Evolutionary conservation across 2,329 filamentous ascomycete species (phyloP).

Genomic region (Albifimbria verrucaria): DNA sequence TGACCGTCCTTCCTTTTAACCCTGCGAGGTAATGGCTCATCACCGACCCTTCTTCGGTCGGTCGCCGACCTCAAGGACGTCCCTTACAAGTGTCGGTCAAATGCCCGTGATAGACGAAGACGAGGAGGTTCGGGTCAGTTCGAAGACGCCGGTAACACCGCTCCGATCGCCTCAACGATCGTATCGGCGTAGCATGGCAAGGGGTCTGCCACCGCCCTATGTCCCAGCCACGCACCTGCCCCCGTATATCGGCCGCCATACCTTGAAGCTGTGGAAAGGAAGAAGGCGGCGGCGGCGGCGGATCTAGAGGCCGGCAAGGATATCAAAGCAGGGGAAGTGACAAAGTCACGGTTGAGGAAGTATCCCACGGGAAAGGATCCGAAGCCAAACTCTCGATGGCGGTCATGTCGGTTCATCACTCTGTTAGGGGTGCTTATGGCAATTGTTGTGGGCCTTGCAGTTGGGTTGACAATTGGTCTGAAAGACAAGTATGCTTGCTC

Average conservation of each 20-base stretch:
- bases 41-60: conserved; percentile 7
- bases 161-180: conserved; percentile 27
- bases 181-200: conserved; percentile 16
- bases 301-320: neutral
- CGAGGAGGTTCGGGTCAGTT: conserved; percentile 17
- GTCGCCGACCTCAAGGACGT: conserved; percentile 18
- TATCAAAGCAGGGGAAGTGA: too few relatives aligned
- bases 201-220: conserved; percentile 21
- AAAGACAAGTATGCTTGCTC: conserved; percentile 31
- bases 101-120: conserved; percentile 37
- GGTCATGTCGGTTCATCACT: conserved; percentile 31
- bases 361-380: neutral
- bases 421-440: conserved; percentile 24
- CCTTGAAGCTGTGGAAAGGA: neutral
- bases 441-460: conserved; percentile 32
- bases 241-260: conserved; percentile 6
- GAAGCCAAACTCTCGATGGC: neutral
- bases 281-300: neutral
- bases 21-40: neutral
- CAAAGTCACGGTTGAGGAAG: neutral
- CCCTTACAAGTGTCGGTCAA: conserved; percentile 21
- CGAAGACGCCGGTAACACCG: conserved; percentile 16
- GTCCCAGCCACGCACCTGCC: conserved; percentile 14
- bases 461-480: conserved; percentile 38
- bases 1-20: too few relatives aligned